Conservation (phyloP, 208 protist genomes). For the Wallacemonas collosoma region DNA sequence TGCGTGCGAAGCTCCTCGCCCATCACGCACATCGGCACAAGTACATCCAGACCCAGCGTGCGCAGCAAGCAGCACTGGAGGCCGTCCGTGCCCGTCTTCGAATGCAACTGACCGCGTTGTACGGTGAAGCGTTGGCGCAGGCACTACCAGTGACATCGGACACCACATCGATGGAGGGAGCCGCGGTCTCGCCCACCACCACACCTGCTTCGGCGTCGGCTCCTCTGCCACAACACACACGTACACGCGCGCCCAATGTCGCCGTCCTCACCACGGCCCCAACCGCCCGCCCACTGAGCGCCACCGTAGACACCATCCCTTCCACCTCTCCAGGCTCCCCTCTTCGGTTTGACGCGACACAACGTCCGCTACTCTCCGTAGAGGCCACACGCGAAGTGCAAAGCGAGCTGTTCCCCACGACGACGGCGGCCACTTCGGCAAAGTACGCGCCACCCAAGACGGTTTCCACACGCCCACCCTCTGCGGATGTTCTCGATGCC, state of each 20-base stretch:
- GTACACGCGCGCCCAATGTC: too few relatives aligned
- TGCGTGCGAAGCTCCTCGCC: slow-evolving; percentile 52
- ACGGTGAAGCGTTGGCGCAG: slow-evolving; percentile 31
- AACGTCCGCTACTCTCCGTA: too few relatives aligned
- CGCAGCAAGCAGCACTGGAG: slow-evolving; percentile 33
- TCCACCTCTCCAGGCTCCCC: too few relatives aligned
- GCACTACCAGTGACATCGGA: slow-evolving; percentile 6
- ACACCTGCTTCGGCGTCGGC: not conserved
- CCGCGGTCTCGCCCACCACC: not conserved
- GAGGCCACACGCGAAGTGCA: too few relatives aligned
- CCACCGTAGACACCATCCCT: too few relatives aligned
- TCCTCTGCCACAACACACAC: not conserved
- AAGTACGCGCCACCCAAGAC: too few relatives aligned
- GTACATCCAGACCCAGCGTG: slow-evolving; percentile 32
- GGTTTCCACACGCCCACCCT: slow-evolving; percentile 6
- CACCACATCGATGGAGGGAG: too few relatives aligned
- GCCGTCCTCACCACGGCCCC: too few relatives aligned
- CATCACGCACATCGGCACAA: slow-evolving; percentile 47
- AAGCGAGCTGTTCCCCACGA: too few relatives aligned
- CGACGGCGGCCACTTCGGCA: too few relatives aligned
- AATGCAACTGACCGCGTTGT: slow-evolving; percentile 52
- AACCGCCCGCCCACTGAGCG: too few relatives aligned
- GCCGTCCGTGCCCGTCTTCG: slow-evolving; percentile 23
- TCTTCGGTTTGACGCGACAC: too few relatives aligned
- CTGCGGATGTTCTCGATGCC: slow-evolving; percentile 18